Evolutionary conservation across 768 basidiomycete genomes (phyloP), one percentile per base, ranked within the genome.

Genomic region (Macrolepiota albuminosa): DNA sequence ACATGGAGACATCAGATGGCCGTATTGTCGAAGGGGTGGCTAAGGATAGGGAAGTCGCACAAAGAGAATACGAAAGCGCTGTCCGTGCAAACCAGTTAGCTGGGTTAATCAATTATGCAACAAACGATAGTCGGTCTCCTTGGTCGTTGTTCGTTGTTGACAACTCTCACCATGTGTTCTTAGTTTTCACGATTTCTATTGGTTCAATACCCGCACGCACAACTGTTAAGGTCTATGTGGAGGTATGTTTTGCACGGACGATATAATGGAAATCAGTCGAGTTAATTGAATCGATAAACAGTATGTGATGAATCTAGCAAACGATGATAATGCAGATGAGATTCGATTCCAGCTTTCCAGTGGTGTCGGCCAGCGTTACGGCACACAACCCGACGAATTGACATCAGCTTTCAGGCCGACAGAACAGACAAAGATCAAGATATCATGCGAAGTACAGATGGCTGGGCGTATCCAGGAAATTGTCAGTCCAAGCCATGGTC

Each of bases 131-230:
- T 84, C 49, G 66, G 82, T 66, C 52, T 47, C 26, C 11, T 49
- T 56, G 16, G 37, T 24, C 16, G 14, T 16, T 54, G 3, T 49
- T 57, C 11, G 37, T 29, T 18, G 10, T 16, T 53, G 6, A 24
- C 29, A 52, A 10, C 24, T 26, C 39, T 49, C 26, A 50, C 10
- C 13, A 4, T 48, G 16, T 33, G 36, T 63, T 37, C 54, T 13
- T 48, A 86, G 84, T 83, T 56, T 84, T 85, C 65, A 81, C 78
- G 0, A 81, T 86, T 40, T 85, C 84, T 3, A 64, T 86, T 4
- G 84, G 84, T 10, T 78, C 80, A 0, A 76, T 86, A 54, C 80
- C 81, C 34, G 71, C 79, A 0, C 61, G 63, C 2, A 63, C 75
- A 45, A 77, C 67, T 1, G 76, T 84, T 4, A 71, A 69, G 29